Conservation (phyloP, 2,329 filamentous ascomycete species). For the Cercospora nicotianae region DNA sequence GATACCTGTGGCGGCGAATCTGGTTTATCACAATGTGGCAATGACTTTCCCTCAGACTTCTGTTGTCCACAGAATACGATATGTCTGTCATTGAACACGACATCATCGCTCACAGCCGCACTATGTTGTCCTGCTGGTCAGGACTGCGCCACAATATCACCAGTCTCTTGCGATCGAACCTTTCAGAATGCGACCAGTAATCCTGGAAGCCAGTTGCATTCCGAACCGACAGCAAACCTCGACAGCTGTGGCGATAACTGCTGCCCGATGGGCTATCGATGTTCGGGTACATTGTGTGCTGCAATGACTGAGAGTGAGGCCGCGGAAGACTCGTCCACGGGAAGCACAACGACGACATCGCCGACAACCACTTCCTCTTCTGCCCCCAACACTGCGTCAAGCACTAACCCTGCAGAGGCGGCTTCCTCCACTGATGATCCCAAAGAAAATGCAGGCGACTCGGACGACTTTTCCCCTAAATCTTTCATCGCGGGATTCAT, state of each 20-base stretch:
- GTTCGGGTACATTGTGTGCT: constrained; percentile 60
- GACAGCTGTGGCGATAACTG: constrained; percentile 60
- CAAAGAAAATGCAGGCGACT: constrained; percentile 11
- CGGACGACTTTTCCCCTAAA: constrained; percentile 32
- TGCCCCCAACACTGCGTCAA: constrained; percentile 37
- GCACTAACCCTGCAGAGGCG: constrained; percentile 41
- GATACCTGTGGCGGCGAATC: constrained; percentile 52
- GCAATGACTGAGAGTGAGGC: constrained; percentile 32
- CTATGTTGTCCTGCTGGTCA: constrained; percentile 66
- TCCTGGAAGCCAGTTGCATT: constrained; percentile 64
- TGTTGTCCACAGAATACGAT: constrained; percentile 60
- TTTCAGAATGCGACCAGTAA: constrained; percentile 60
- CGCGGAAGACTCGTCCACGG: constrained; percentile 10
- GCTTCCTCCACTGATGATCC: constrained; percentile 12
- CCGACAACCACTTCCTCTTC: neutral
- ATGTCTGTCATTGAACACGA: constrained; percentile 60
- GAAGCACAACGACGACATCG: constrained; percentile 12
- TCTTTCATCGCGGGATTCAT: constrained; percentile 41
- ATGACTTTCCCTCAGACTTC: constrained; percentile 62
- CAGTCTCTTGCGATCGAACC: constrained; percentile 64
- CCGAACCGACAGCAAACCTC: constrained; percentile 59
- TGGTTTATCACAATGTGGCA: constrained; percentile 54
- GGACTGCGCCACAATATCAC: constrained; percentile 61
- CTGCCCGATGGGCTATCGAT: constrained; percentile 72
- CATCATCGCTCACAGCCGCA: constrained; percentile 66